phyloP scores from a whole-genome alignment of 352 stramenopile genomes.

The Globisporangium perplexum region DNA sequence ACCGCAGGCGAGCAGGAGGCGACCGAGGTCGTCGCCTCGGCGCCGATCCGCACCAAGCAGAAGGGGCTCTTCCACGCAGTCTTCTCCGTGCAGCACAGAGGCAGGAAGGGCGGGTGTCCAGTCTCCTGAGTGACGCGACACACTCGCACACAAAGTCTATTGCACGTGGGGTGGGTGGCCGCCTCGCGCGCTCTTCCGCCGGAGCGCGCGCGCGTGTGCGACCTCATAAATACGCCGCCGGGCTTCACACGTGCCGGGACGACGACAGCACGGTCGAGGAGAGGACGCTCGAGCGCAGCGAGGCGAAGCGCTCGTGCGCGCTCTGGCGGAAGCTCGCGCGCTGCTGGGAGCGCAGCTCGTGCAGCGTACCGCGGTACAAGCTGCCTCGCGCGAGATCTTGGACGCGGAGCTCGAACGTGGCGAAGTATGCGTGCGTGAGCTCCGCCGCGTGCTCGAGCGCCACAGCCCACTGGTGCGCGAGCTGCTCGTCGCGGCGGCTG shows the following conservation, averaged over 20 bases:
- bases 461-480: slow-evolving; percentile 27
- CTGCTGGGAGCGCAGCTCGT: slow-evolving; percentile 33
- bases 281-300: slow-evolving; percentile 14
- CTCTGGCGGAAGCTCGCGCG: slow-evolving; percentile 22
- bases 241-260: neutral
- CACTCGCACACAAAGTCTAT: too few relatives aligned
- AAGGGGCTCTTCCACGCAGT: slow-evolving; percentile 9
- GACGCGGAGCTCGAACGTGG: slow-evolving; percentile 55
- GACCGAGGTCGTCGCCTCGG: slow-evolving; percentile 1
- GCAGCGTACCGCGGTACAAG: slow-evolving; percentile 55
- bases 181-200: slow-evolving; percentile 8
- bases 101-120: slow-evolving; percentile 13
- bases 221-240: slow-evolving; percentile 7
- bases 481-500: slow-evolving; percentile 29
- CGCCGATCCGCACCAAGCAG: neutral
- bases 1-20: neutral
- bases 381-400: slow-evolving; percentile 53
- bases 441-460: slow-evolving; percentile 51
- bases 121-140: slow-evolving; percentile 8
- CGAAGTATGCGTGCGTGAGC: slow-evolving; percentile 56
- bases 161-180: neutral
- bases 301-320: slow-evolving; percentile 19
- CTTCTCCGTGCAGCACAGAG: slow-evolving; percentile 10
- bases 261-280: neutral
- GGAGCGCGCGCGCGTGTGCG: slow-evolving; percentile 1